Percentiles rank a stretch among this genome's conserved stretches.
Evolutionary conservation across 805 yeast species (phyloP).

Genomic region (Nakazawaea ernobii): DNA sequence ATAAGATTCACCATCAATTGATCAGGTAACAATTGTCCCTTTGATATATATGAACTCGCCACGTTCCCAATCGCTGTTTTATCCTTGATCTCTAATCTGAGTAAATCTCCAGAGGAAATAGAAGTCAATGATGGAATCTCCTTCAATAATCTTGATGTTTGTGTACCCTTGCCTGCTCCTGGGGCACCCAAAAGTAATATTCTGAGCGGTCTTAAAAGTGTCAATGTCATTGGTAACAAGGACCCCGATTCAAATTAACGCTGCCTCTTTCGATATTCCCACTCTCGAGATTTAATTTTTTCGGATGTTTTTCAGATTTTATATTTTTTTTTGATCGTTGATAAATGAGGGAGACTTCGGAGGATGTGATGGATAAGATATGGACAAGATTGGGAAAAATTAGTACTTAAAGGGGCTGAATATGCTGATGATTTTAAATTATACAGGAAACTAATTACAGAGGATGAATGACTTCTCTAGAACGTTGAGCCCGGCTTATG

Average conservation of each 20-base stretch:
- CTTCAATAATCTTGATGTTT: conserved; percentile 59
- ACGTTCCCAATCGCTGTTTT: conserved; percentile 47
- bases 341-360: no score
- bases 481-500: no score
- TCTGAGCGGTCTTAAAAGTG: conserved; percentile 42
- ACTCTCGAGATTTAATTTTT: not conserved
- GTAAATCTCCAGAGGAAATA: conserved; percentile 79
- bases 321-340: no score
- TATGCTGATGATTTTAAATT: no score
- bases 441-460: no score
- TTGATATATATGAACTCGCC: conserved; percentile 50
- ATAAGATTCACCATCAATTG: conserved; percentile 55
- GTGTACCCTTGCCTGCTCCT: conserved; percentile 94
- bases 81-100: conserved; percentile 59
- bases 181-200: conserved; percentile 86
- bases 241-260: not conserved
- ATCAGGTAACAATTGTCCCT: conserved; percentile 76
- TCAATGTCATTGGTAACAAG: conserved; percentile 3
- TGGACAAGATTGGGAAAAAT: no score
- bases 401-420: no score
- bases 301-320: no score
- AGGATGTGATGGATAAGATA: no score
- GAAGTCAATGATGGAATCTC: conserved; percentile 47
- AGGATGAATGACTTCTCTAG: no score
- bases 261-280: not conserved